Evolutionary conservation across 2,329 filamentous ascomycete species (phyloP), one percentile per base, ranked within the genome.

Genomic region (Aspergillus spinulosporus): DNA sequence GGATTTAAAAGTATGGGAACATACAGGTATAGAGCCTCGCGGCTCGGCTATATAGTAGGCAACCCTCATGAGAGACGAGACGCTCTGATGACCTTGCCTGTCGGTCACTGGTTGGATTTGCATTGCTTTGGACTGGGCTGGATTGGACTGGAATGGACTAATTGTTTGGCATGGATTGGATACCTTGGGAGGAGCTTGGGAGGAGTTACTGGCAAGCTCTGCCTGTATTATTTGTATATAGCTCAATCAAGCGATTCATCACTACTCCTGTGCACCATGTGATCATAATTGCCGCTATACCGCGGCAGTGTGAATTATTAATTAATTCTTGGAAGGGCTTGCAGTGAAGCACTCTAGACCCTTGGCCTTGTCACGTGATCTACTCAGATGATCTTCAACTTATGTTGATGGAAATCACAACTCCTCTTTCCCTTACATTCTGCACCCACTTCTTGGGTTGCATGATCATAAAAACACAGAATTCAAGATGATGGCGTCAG

Each of bases 1-100:
- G 37, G 52, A n/a, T 37, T 47, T 29, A 57, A 59, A 59, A 57
- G 49, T 48, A 57, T 49, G 49, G 54, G 49, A 14, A 57, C 49
- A 56, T 57, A 45, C 45, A 53, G 56, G 57, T 43, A 50, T 57
- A 54, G 48, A 53, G 54, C 54, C 57, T 57, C 57, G 49, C 57
- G 57, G 57, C 57, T 59, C 47, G 53, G 34, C 37, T 49, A 52
- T 55, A 56, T 28, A 52, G 44, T 34, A 36, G 28, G 49, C 37
- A 48, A 28, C 29, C 44, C 14, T 46, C 39, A 52, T 29, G 46
- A 40, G 48, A 45, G 21, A 40, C 28, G 49, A 46, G 29, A 42
- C 26, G 29, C 28, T 46, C 44, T 55, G 46, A 44, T 49, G 43
- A 52, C 31, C 44, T 52, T 26, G 40, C 15, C 49, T 56, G 52